Conservation (phyloP, 345 rosid genomes). For the Gossypium bickii region DNA sequence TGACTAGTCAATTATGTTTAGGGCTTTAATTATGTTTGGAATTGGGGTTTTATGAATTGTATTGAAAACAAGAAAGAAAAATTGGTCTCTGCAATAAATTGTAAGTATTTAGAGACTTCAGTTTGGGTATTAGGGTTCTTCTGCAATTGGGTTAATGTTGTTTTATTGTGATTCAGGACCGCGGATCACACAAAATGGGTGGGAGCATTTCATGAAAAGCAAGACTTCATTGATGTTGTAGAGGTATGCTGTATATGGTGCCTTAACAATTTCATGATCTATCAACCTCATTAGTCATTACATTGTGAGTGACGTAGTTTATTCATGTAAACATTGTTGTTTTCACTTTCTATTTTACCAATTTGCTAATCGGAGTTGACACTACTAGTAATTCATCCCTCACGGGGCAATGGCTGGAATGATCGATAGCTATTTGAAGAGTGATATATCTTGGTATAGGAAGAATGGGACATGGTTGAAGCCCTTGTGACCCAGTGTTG, state of each 20-base stretch:
- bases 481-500: background rate
- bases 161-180: constrained; percentile 44
- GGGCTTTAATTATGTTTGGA: background rate
- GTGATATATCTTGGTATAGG: background rate
- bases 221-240: constrained; percentile 86
- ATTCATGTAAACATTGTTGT: background rate
- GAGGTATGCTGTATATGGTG: constrained; percentile 46
- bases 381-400: background rate
- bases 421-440: background rate
- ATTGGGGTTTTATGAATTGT: background rate
- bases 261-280: background rate
- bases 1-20: background rate
- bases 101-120: background rate
- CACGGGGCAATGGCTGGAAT: background rate
- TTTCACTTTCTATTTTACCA: background rate
- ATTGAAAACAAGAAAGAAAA: too few relatives aligned
- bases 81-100: too few relatives aligned
- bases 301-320: background rate
- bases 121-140: background rate
- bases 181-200: constrained; percentile 93
- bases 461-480: background rate
- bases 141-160: background rate
- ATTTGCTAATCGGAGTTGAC: background rate
- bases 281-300: background rate
- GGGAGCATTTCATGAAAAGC: constrained; percentile 73